Evolutionary conservation across 2,329 filamentous ascomycete genomes (phyloP), one percentile per base, ranked within the genome.

Genomic region (Diaporthe sp.): DNA sequence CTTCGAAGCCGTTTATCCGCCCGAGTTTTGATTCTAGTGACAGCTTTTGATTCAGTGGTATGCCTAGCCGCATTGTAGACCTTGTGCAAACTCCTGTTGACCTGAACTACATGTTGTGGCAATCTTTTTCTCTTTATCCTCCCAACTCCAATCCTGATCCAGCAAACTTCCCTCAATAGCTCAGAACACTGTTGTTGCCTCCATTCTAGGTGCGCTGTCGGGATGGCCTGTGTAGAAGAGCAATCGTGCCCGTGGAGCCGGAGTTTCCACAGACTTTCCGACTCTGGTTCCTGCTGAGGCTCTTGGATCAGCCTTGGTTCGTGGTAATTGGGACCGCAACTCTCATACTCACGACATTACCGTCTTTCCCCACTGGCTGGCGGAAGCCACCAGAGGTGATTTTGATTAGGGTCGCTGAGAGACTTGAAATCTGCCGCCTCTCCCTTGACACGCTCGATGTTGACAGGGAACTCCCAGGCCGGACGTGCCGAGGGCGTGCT

Each of bases 251-350:
- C 8, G 19, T 22, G 31, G 17, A n/a, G 13, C 7, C 3, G 13
- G 53, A 6, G 55, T 3, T 22, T 10, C 9, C 55, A 37, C 4
- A 17, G 25, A 7, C 10, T 31, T 2, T 4, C 51, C 25, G 3
- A 0, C 51, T 53, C 51, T 15, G 13, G 17, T 34, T 28, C 22
- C 22, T 31, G 39, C 25, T 12, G 0, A 3, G 7, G 22, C 9
- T 22, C 44, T 31, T 28, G 37, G 4, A 10, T 62, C n/a, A 62
- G 42, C 12, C 6, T n/a, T 22, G 8, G 9, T 46, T 13, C 13
- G 25, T 34, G 22, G 2, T 4, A 4, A 1, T n/a, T 3, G 28
- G 13, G 1, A 3, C 3, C 6, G 13, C 7, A 10, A 6, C 1
- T 1, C 7, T 9, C 17, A 10, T 5, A 67, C 61, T 67, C 4